Base-by-base conservation (phyloP, 805 yeast species). In the Candida insectorum region DNA sequence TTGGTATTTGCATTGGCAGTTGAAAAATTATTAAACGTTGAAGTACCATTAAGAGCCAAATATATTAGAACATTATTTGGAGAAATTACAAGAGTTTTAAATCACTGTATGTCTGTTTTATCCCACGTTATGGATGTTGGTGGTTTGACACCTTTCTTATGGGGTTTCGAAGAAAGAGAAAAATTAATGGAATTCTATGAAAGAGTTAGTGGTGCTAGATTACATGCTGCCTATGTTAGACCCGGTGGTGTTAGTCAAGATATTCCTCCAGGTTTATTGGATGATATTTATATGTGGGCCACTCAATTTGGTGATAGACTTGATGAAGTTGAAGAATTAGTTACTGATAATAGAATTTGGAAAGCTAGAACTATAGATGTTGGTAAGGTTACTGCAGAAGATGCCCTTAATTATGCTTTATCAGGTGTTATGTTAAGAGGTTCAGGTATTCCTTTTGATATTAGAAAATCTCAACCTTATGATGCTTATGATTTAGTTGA, bases 101-200 rank as follows among this genome's bases (percentile, higher is more conserved):
- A 85, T 65, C 95, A 85, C 58, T 72, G 84, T 60, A 85, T 85
- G 95, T 81, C 91, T 16, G 81, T 85, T 30, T 66, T 83, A 42
- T 77, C 95, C 31, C 95, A 86, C 62, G 88, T 91, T 46, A 85
- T 85, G 95, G 95, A 85, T 69, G 94, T 86, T 37, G 95, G 95
- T 67, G 95, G 95, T 15, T 72, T 85, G 60, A 86, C 95, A 19
- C 95, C 95, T 29, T 86, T 85, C 73, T 69, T 85, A 62, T 85
- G 95, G 95, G 95, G 95, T 41, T 83, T 86, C 60, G 95, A 85
- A 68, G 95, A 85, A 65, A 79, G 95, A 62, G 95, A 85, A 62
- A 86, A 86, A 66, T 73, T 85, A 53, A 85, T 85, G 94, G 95
- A 85, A 63, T 85, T 85, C 56, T 85, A 85, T 59, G 95, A 85